These are phyloP conservation scores for Lepidium didymum DNA, from an alignment of 345 rosid species.

Conservation along the genomic window DNA sequence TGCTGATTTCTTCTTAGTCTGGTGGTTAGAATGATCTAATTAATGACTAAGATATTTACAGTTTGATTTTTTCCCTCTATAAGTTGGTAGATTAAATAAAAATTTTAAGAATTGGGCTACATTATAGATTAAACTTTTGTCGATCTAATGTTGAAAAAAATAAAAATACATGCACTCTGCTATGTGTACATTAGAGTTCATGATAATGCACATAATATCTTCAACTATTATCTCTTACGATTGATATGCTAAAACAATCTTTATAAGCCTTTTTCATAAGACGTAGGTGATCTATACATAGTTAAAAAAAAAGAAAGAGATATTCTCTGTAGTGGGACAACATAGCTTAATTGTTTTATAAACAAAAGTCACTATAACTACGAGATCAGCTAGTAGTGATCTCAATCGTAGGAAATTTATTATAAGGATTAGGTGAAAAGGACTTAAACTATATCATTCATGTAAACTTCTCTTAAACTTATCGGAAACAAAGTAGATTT, in stretches of 20 bases:
- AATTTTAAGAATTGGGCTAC: too few species aligned
- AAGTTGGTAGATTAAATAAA: too few species aligned
- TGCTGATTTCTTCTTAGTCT: too few species aligned
- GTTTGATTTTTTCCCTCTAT: too few species aligned
- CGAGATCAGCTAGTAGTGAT: background rate
- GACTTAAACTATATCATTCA: background rate
- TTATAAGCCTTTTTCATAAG: background rate
- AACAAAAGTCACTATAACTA: background rate
- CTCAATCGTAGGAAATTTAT: background rate
- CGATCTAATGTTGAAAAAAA: too few species aligned
- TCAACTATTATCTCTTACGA: background rate
- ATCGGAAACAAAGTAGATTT: background rate
- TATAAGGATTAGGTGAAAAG: background rate
- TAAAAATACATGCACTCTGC: too few species aligned
- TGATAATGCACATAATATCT: background rate
- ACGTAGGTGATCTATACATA: background rate
- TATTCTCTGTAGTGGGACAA: background rate
- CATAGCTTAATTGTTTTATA: background rate
- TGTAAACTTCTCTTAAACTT: background rate
- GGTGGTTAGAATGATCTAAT: too few species aligned
- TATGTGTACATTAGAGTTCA: background rate
- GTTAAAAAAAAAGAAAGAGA: background rate
- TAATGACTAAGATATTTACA: too few species aligned
- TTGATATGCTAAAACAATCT: background rate
- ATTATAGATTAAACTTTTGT: too few species aligned